phyloP scores from a whole-genome alignment of 148 eudicot genomes.

The Camellia japonica region DNA sequence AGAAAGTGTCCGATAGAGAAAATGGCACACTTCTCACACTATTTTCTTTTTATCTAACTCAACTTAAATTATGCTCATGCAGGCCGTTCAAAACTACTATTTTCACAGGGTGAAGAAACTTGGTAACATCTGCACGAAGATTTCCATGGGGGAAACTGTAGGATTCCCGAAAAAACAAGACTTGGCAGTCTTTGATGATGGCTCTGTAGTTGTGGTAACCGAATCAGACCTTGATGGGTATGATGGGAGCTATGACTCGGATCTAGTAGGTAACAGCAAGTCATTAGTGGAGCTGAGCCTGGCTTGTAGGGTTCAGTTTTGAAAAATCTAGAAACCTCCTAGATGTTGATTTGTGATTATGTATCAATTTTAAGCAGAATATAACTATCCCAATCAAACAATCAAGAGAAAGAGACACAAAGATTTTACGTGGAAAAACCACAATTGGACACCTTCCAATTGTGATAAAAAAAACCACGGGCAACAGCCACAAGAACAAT shows the following conservation, averaged over 20 bases:
- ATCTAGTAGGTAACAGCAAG: slow-evolving; percentile 10
- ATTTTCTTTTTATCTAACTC: neutral
- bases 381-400: no score
- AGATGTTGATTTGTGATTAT: no score
- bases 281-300: slow-evolving; percentile 24
- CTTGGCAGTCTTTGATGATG: slow-evolving; percentile 40
- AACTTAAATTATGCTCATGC: neutral
- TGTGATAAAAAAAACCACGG: no score
- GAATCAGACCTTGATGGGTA: slow-evolving; percentile 61
- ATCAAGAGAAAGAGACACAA: no score
- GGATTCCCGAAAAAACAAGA: slow-evolving; percentile 14
- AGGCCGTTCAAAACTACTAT: slow-evolving; percentile 53
- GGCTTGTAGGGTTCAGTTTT: slow-evolving; percentile 38
- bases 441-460: no score
- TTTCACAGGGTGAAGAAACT: slow-evolving; percentile 20
- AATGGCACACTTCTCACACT: no score
- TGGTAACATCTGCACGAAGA: neutral
- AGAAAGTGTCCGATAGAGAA: no score
- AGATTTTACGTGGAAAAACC: no score
- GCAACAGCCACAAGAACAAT: no score
- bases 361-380: no score
- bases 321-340: no score
- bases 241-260: slow-evolving; percentile 23
- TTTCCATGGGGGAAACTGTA: neutral
- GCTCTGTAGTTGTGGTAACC: slow-evolving; percentile 45